These are phyloP conservation scores for Peniophora sp. DNA, from an alignment of 1,284 basidiomycete genomes.

Conservation along the genomic window DNA sequence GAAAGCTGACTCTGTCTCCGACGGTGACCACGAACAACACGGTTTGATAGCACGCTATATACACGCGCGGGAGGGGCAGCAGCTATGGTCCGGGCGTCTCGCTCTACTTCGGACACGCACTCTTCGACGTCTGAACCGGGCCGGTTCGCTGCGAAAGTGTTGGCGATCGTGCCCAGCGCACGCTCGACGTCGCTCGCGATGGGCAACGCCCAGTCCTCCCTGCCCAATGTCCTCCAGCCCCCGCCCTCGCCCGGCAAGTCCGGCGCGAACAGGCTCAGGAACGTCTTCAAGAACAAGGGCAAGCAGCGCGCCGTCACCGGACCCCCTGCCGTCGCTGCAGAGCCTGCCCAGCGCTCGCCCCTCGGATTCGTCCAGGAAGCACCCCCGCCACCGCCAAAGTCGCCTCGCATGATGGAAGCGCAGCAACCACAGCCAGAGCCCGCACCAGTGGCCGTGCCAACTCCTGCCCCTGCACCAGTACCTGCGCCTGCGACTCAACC, in stretches of 20 bases:
- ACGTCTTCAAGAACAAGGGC: slow-evolving; percentile 42
- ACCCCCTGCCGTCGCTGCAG: slow-evolving; percentile 6
- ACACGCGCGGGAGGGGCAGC: too few species aligned
- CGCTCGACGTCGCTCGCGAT: slow-evolving; percentile 26
- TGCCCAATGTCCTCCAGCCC: slow-evolving; percentile 12
- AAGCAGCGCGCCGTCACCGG: slow-evolving; percentile 14
- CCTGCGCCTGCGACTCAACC: neutral
- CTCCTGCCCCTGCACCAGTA: neutral
- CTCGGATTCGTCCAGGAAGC: slow-evolving; percentile 13
- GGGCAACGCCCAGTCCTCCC: slow-evolving; percentile 31
- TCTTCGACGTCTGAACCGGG: too few species aligned
- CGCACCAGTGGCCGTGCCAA: neutral
- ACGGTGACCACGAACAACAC: too few species aligned
- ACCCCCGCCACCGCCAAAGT: slow-evolving; percentile 7
- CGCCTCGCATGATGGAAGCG: neutral
- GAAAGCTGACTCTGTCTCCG: too few species aligned
- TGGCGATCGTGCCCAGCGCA: slow-evolving; percentile 24
- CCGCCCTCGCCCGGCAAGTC: slow-evolving; percentile 21
- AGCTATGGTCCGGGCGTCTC: too few species aligned
- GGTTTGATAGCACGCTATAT: too few species aligned
- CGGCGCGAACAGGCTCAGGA: slow-evolving; percentile 48
- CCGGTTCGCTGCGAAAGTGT: neutral
- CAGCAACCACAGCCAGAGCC: slow-evolving; percentile 6
- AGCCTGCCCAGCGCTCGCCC: too few species aligned
- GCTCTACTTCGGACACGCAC: too few species aligned